Percentiles rank a stretch among this genome's conserved stretches.
These are phyloP conservation scores for Hanseniaspora mollemarum DNA, from an alignment of 805 yeast species.

Conservation along the genomic window DNA sequence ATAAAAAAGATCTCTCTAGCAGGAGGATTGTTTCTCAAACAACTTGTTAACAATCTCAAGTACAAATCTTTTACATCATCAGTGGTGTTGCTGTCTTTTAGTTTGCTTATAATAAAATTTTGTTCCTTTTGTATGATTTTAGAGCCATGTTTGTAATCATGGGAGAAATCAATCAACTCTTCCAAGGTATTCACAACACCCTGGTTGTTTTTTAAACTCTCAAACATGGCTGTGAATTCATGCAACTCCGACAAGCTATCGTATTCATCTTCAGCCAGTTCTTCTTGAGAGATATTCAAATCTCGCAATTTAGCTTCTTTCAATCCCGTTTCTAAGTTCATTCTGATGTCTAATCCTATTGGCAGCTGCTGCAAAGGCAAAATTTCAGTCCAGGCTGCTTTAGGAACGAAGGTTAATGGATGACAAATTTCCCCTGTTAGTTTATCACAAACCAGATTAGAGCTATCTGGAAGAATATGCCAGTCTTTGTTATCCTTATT, in stretches of 20 bases:
- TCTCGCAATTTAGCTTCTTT: conserved; percentile 51
- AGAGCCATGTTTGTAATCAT: conserved; percentile 52
- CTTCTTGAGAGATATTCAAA: conserved; percentile 27
- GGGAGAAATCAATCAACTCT: conserved; percentile 48
- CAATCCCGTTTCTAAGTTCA: conserved; percentile 60
- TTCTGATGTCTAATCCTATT: conserved; percentile 57
- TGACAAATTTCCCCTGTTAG: conserved; percentile 40
- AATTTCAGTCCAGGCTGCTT: conserved; percentile 56
- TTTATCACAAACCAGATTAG: conserved; percentile 27
- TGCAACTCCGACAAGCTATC: conserved; percentile 13
- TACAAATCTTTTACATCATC: conserved; percentile 37
- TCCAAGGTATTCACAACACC: conserved; percentile 26
- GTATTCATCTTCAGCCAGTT: conserved; percentile 6
- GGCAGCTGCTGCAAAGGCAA: conserved; percentile 68
- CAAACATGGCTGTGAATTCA: conserved; percentile 27
- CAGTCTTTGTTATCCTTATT: conserved; percentile 17
- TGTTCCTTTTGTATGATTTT: conserved; percentile 33
- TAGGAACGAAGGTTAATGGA: conserved; percentile 51
- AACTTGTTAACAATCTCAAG: conserved; percentile 50
- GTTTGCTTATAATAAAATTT: conserved; percentile 18
- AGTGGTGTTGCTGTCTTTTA: conserved; percentile 20
- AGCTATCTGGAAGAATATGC: conserved; percentile 17
- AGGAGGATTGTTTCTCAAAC: conserved; percentile 63
- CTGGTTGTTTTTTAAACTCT: conserved; percentile 20
- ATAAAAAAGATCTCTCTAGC: conserved; percentile 37